Percentiles rank a stretch among this genome's conserved stretches.
Conservation (phyloP, 495 filamentous ascomycete genomes). For the Penicillium subrubescens region DNA sequence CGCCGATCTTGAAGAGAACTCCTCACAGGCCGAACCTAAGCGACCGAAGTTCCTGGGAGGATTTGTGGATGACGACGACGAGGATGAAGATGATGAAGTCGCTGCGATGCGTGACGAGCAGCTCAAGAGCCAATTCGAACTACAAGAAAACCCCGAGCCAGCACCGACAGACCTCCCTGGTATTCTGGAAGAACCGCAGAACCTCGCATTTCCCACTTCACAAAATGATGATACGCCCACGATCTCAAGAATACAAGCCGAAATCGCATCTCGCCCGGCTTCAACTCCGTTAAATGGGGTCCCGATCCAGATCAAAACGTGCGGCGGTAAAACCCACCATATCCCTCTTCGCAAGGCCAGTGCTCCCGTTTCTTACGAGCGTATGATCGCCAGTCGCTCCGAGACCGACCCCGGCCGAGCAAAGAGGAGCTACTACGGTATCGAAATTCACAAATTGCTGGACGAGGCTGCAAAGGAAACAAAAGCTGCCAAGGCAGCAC, state of each 20-base stretch:
- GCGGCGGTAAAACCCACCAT: slow-evolving; percentile 62
- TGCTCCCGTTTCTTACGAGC: slow-evolving; percentile 60
- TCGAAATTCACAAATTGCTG: slow-evolving; percentile 82
- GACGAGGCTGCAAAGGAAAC: slow-evolving; percentile 63
- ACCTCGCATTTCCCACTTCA: background rate
- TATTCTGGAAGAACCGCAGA: slow-evolving; percentile 3
- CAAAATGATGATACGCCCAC: slow-evolving; percentile 3
- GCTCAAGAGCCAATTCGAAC: slow-evolving; percentile 41
- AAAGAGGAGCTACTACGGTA: slow-evolving; percentile 85
- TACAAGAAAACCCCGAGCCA: slow-evolving; percentile 34
- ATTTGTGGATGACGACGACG: slow-evolving; percentile 48
- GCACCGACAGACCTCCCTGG: slow-evolving; percentile 1
- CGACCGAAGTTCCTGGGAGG: slow-evolving; percentile 47
- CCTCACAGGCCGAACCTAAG: slow-evolving; percentile 41
- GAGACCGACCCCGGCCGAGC: slow-evolving; percentile 68
- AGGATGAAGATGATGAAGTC: slow-evolving; percentile 45
- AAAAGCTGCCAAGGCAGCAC: slow-evolving; percentile 27
- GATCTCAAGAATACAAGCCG: slow-evolving; percentile 11
- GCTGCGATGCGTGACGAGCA: slow-evolving; percentile 36
- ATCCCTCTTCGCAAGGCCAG: slow-evolving; percentile 54
- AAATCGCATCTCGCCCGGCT: slow-evolving; percentile 18
- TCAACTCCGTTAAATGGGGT: slow-evolving; percentile 27
- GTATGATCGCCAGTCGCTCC: slow-evolving; percentile 69
- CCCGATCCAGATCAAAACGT: slow-evolving; percentile 60
- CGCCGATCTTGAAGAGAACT: slow-evolving; percentile 33